These are phyloP conservation scores for Hyaloperonospora arabidopsidis DNA, from an alignment of 352 stramenopile genomes.

Conservation along the genomic window DNA sequence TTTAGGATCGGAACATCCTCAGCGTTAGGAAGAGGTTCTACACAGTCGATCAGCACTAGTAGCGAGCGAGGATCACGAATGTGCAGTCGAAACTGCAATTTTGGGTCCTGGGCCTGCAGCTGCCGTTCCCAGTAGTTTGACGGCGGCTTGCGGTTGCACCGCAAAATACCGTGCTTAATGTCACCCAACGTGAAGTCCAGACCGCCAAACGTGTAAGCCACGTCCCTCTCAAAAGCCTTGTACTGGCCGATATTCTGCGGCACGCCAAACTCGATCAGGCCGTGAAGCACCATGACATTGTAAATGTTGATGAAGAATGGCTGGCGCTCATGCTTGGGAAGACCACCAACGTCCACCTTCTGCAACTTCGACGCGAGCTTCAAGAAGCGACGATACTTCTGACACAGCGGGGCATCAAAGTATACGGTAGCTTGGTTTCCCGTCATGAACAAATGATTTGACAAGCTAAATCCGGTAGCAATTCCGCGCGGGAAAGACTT, in stretches of 20 bases:
- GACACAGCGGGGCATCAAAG: constrained; percentile 49
- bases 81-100: constrained; percentile 78
- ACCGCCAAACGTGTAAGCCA: constrained; percentile 68
- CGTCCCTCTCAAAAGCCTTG: constrained; percentile 77
- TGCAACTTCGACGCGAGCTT: constrained; percentile 60
- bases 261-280: constrained; percentile 75
- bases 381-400: constrained; percentile 68
- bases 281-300: constrained; percentile 84
- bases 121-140: constrained; percentile 85
- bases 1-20: constrained; percentile 73
- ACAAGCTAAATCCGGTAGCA: constrained; percentile 52
- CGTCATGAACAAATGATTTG: constrained; percentile 23
- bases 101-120: constrained; percentile 71
- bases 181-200: constrained; percentile 75
- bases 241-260: constrained; percentile 81
- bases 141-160: constrained; percentile 82
- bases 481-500: constrained; percentile 65
- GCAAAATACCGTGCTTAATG: constrained; percentile 83
- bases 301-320: constrained; percentile 88
- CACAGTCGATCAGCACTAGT: constrained; percentile 73
- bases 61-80: constrained; percentile 80
- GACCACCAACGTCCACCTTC: constrained; percentile 53
- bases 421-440: constrained; percentile 23
- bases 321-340: constrained; percentile 79
- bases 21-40: constrained; percentile 46